A percentile compares a stretch with the other conserved stretches of the same genome.
These are phyloP conservation scores for Effrenium voratum DNA, from an alignment of 73 alveolate species.

Conservation along the genomic window DNA sequence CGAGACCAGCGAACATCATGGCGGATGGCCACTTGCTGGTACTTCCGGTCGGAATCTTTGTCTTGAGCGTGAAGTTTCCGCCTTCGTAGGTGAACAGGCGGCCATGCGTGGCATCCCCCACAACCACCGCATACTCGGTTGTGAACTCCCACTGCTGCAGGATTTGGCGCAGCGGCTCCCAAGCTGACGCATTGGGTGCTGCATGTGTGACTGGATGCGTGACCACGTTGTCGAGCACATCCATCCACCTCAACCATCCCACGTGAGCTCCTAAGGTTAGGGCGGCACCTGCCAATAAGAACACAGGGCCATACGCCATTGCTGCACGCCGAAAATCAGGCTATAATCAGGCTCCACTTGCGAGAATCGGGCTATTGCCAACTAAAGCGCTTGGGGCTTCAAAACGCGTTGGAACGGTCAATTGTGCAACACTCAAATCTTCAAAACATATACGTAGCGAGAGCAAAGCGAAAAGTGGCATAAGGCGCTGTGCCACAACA, in stretches of 20 bases:
- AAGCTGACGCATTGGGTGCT: slow-evolving; percentile 51
- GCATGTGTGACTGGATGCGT: not conserved
- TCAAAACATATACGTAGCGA: too few relatives aligned
- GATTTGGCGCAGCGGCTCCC: slow-evolving; percentile 62
- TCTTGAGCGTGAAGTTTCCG: slow-evolving; percentile 87
- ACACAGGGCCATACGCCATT: slow-evolving; percentile 46
- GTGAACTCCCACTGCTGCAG: slow-evolving; percentile 61
- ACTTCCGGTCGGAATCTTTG: slow-evolving; percentile 92
- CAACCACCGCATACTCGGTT: slow-evolving; percentile 44
- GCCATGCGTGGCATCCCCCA: slow-evolving; percentile 81
- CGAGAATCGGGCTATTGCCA: too few relatives aligned
- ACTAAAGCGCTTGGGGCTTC: too few relatives aligned
- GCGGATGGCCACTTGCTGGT: slow-evolving; percentile 94
- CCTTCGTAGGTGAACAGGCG: slow-evolving; percentile 92
- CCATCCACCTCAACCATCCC: slow-evolving; percentile 3
- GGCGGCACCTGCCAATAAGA: slow-evolving; percentile 79
- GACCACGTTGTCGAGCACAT: not conserved
- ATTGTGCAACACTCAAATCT: too few relatives aligned
- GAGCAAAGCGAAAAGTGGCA: too few relatives aligned
- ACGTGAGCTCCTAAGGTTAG: slow-evolving; percentile 33
- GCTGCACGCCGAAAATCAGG: too few relatives aligned
- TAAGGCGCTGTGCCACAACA: too few relatives aligned
- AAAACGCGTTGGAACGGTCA: too few relatives aligned
- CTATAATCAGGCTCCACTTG: too few relatives aligned
- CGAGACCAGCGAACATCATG: slow-evolving; percentile 91